These are phyloP conservation scores for Aspergillus sp. DNA, from an alignment of 2,329 filamentous ascomycete species.

Conservation along the genomic window DNA sequence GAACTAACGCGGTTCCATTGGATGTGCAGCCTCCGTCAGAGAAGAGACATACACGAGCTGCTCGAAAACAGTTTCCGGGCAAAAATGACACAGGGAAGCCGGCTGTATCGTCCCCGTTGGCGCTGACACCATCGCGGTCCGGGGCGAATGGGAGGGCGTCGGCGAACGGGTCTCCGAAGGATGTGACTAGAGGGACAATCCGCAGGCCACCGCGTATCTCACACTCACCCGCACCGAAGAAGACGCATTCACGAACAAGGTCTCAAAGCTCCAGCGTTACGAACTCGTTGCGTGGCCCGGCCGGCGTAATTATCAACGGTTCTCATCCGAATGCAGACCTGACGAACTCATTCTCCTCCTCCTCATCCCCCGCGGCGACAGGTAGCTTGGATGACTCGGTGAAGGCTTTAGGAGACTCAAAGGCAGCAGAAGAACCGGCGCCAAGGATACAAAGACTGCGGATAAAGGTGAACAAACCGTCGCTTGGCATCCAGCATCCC, in stretches of 20 bases:
- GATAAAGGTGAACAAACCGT: conserved; percentile 44
- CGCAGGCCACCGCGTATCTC: conserved; percentile 15
- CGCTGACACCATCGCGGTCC: conserved; percentile 18
- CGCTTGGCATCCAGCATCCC: conserved; percentile 43
- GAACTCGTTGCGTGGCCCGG: conserved; percentile 9
- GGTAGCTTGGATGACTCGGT: conserved; percentile 7
- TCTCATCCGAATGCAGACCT: conserved; percentile 16
- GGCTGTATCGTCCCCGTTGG: conserved; percentile 22
- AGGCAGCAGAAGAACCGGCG: conserved; percentile 11
- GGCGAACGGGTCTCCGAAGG: conserved; percentile 24
- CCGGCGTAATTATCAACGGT: conserved; percentile 12
- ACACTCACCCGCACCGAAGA: conserved; percentile 19
- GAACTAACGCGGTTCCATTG: conserved; percentile 42
- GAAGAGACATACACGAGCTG: conserved; percentile 38
- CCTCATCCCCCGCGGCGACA: conserved; percentile 9
- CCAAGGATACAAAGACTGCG: conserved; percentile 28
- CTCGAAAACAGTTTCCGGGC: conserved; percentile 24
- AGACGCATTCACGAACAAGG: conserved; percentile 18
- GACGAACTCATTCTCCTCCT: conserved; percentile 18
- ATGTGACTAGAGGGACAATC: conserved; percentile 12
- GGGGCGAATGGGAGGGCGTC: conserved; percentile 21
- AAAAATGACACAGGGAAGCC: conserved; percentile 19
- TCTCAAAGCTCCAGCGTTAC: conserved; percentile 20
- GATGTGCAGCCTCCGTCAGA: conserved; percentile 40
- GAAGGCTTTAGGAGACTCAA: conserved; percentile 2